These are phyloP conservation scores for Elongisporangium anandrum DNA, from an alignment of 352 stramenopile genomes.

Conservation along the genomic window DNA sequence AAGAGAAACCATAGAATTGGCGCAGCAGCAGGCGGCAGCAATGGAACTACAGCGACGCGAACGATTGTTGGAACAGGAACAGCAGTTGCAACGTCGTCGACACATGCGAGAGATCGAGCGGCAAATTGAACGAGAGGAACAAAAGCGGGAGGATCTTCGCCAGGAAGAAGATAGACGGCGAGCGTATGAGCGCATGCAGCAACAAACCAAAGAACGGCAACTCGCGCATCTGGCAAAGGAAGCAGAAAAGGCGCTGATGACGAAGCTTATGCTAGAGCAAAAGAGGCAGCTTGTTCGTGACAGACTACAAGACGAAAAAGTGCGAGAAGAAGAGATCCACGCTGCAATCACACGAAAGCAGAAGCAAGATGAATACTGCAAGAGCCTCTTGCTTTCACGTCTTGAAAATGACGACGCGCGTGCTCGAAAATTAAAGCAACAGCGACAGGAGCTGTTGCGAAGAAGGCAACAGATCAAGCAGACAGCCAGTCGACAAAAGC, in stretches of 20 bases:
- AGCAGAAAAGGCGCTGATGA: constrained; percentile 47
- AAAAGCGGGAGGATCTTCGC: constrained; percentile 42
- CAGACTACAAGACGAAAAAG: constrained; percentile 60
- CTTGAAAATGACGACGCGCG: constrained; percentile 66
- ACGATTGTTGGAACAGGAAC: constrained; percentile 43
- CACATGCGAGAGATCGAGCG: constrained; percentile 45
- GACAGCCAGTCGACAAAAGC: constrained; percentile 47
- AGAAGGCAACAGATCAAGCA: constrained; percentile 69
- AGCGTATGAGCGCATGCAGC: constrained; percentile 62
- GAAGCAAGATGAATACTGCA: constrained; percentile 60
- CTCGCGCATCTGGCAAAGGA: constrained; percentile 30
- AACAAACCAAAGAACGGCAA: constrained; percentile 44
- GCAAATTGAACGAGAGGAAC: constrained; percentile 36
- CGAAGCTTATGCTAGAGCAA: constrained; percentile 45
- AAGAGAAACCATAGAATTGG: constrained; percentile 56
- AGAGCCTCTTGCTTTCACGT: constrained; percentile 45
- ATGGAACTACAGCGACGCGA: constrained; percentile 53
- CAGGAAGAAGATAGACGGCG: constrained; percentile 45
- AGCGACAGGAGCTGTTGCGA: constrained; percentile 49
- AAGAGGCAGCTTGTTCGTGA: constrained; percentile 44
- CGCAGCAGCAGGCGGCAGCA: constrained; percentile 52
- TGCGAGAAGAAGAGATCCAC: constrained; percentile 80
- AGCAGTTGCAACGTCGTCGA: constrained; percentile 32
- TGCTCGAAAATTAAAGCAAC: constrained; percentile 42
- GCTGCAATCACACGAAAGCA: constrained; percentile 45